A percentile compares a stretch with the other conserved stretches of the same genome.
These are phyloP conservation scores for Grosmannia serpens DNA, from an alignment of 2,329 filamentous ascomycete genomes.

Conservation along the genomic window DNA sequence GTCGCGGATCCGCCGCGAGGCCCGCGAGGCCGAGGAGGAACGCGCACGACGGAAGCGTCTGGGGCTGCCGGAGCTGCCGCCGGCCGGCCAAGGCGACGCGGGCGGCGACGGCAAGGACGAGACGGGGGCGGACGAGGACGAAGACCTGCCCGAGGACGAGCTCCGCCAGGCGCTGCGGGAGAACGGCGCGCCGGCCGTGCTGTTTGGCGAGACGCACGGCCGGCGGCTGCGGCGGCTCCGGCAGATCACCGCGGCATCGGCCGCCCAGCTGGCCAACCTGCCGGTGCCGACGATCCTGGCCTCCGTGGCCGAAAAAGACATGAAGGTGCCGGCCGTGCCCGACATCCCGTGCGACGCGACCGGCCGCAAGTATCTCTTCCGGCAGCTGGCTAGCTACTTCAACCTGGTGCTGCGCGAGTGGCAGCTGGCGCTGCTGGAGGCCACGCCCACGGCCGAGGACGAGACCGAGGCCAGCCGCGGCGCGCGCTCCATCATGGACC, in stretches of 20 bases:
- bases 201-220: constrained; percentile 75
- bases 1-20: constrained; percentile 55
- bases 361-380: constrained; percentile 60
- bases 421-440: constrained; percentile 56
- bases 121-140: constrained; percentile 26
- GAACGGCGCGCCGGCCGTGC: constrained; percentile 57
- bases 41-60: constrained; percentile 60
- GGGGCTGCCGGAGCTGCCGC: constrained; percentile 63
- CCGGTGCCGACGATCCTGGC: constrained; percentile 80
- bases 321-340: constrained; percentile 63
- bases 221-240: constrained; percentile 60
- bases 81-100: constrained; percentile 23
- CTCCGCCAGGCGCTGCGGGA: constrained; percentile 56
- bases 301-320: constrained; percentile 72
- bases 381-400: constrained; percentile 90
- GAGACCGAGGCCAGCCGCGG: constrained; percentile 68
- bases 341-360: constrained; percentile 39
- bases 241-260: constrained; percentile 49
- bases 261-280: constrained; percentile 25
- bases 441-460: constrained; percentile 27
- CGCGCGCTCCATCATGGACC: constrained; percentile 74
- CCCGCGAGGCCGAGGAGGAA: constrained; percentile 64
- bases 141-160: constrained; percentile 57
- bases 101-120: constrained; percentile 22
- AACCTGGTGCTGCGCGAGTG: constrained; percentile 90